phyloP scores from a whole-genome alignment of 352 stramenopile species.

The Phytophthora lateralis region DNA sequence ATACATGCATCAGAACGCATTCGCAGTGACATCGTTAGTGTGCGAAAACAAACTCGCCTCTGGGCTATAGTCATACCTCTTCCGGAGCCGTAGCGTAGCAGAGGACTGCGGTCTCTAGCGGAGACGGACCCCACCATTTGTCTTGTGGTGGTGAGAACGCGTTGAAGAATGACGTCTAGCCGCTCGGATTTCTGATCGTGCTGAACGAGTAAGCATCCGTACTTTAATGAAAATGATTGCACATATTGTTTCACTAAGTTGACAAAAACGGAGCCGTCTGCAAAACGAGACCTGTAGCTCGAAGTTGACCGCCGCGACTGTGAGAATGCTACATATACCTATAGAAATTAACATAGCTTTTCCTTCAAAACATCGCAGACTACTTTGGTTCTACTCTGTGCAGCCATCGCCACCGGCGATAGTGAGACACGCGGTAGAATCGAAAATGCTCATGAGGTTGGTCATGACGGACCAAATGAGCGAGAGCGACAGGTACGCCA shows the following conservation, averaged over 20 bases:
- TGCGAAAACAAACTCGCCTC: neutral
- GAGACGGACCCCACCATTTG: slow-evolving; percentile 14
- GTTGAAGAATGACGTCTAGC: slow-evolving; percentile 17
- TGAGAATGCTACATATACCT: too few species aligned
- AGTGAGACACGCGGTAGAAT: slow-evolving; percentile 50
- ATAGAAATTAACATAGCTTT: slow-evolving; percentile 4
- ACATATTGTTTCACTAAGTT: slow-evolving; percentile 1
- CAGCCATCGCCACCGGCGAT: slow-evolving; percentile 64
- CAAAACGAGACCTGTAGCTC: too few species aligned
- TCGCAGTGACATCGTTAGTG: neutral
- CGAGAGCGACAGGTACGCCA: slow-evolving; percentile 50
- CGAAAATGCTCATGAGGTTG: slow-evolving; percentile 70
- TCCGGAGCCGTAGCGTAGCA: slow-evolving; percentile 69
- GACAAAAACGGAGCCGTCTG: too few species aligned
- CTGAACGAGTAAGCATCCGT: too few species aligned
- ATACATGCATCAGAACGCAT: slow-evolving; percentile 1
- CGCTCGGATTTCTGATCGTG: slow-evolving; percentile 9
- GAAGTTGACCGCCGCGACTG: neutral
- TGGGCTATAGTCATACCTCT: slow-evolving; percentile 20
- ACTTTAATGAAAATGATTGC: too few species aligned
- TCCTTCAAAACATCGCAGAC: neutral
- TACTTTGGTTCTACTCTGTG: slow-evolving; percentile 11
- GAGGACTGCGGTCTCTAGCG: slow-evolving; percentile 53
- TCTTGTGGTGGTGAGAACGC: slow-evolving; percentile 15
- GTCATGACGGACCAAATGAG: slow-evolving; percentile 57